A percentile compares a stretch with the other conserved stretches of the same genome.
These are phyloP conservation scores for Aspergillus sp. DNA, from an alignment of 2,329 filamentous ascomycete genomes.

Conservation along the genomic window DNA sequence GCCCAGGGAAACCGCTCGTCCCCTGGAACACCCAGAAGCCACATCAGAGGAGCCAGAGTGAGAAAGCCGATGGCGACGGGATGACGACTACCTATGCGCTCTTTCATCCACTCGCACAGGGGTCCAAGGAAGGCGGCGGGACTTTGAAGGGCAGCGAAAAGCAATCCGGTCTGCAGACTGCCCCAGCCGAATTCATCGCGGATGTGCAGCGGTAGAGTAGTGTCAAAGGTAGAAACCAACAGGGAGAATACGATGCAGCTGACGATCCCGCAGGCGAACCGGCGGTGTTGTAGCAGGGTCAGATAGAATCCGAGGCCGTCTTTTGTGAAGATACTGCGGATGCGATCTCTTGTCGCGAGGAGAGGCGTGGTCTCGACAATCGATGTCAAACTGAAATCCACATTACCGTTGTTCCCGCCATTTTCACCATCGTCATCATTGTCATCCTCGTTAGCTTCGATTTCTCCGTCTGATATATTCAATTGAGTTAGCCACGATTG, in stretches of 20 bases:
- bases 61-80: constrained; percentile 19
- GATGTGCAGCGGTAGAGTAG: constrained; percentile 49
- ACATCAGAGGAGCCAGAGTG: constrained; percentile 16
- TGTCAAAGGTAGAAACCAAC: constrained; percentile 48
- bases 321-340: not conserved
- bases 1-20: constrained; percentile 20
- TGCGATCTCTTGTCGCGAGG: not conserved
- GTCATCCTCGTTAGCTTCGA: too few species aligned
- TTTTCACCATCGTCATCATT: too few species aligned
- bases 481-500: too few species aligned
- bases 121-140: constrained; percentile 52
- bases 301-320: constrained; percentile 21
- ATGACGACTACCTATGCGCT: constrained; percentile 17
- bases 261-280: constrained; percentile 36
- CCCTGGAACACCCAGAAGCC: constrained; percentile 21
- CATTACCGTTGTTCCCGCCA: too few species aligned
- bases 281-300: constrained; percentile 34
- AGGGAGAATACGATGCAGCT: constrained; percentile 41
- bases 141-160: constrained; percentile 51
- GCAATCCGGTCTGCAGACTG: constrained; percentile 46
- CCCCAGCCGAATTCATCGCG: constrained; percentile 46
- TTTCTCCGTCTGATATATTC: too few species aligned
- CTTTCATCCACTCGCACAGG: constrained; percentile 43
- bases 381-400: too few species aligned
- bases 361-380: constrained; percentile 6